Evolutionary conservation across 352 stramenopile genomes (phyloP).

Genomic region (Phytopythium montanum): DNA sequence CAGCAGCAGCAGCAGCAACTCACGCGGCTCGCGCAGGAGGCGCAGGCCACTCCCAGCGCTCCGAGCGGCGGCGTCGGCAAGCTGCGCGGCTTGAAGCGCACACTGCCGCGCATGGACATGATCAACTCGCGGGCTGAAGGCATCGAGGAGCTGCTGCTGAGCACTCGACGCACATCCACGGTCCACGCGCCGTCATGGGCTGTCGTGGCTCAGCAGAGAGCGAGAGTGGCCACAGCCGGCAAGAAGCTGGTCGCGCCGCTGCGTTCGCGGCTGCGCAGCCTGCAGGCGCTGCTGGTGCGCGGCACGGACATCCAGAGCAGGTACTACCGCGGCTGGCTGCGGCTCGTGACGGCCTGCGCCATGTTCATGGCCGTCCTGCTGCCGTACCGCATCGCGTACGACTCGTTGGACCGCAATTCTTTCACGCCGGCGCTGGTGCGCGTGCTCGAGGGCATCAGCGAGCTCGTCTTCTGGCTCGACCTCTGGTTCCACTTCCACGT

Average conservation of each 20-base stretch:
- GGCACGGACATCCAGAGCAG: slow-evolving; percentile 53
- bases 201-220: slow-evolving; percentile 6
- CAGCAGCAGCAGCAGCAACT: slow-evolving; percentile 59
- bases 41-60: slow-evolving; percentile 18
- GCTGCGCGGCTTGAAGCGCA: slow-evolving; percentile 18
- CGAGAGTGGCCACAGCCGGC: slow-evolving; percentile 6
- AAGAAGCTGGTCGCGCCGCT: slow-evolving; percentile 10
- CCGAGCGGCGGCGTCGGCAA: slow-evolving; percentile 13
- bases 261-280: background rate
- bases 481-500: slow-evolving; percentile 66
- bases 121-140: slow-evolving; percentile 43
- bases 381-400: slow-evolving; percentile 54
- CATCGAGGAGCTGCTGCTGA: slow-evolving; percentile 49
- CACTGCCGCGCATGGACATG: slow-evolving; percentile 34
- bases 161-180: slow-evolving; percentile 14
- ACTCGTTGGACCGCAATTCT: slow-evolving; percentile 41
- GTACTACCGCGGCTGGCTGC: slow-evolving; percentile 54
- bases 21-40: slow-evolving; percentile 35
- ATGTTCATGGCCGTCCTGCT: slow-evolving; percentile 46
- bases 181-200: slow-evolving; percentile 13
- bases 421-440: slow-evolving; percentile 29
- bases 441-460: slow-evolving; percentile 31
- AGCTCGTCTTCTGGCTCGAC: slow-evolving; percentile 45
- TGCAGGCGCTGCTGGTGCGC: slow-evolving; percentile 21
- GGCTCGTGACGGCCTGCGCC: slow-evolving; percentile 37